Base-by-base conservation (phyloP, 2,329 filamentous ascomycete genomes). In the Phialocephala sp. region DNA sequence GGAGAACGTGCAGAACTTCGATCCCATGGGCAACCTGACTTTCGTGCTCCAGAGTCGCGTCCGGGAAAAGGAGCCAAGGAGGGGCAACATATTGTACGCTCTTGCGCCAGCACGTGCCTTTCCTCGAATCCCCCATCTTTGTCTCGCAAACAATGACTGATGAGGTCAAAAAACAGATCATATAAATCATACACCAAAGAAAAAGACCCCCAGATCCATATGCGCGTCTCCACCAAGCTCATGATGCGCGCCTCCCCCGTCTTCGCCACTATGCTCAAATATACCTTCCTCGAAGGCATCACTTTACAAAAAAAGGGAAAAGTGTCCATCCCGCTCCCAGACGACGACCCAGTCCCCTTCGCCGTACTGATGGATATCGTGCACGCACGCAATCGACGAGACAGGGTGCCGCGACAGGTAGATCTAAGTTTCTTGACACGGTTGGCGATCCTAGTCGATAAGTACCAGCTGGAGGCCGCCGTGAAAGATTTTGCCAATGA, bases 371-470 rank as follows among this genome's bases (percentile, higher is more conserved):
- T 66, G 61, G 52, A 64, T 41, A 59, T 64, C 9, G 32, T 66
- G 9, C 65, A 66, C 54, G 61, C 54, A 1, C 32, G 55, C 1
- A 5, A 9, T 22, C 55, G 36, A 5, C 59, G 57, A 18, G 54
- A 35, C 15, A 35, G 41, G 11, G 64, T 79, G 5, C 73, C 72
- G 2, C 32, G 63, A 27, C 57, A 47, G 18, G 32, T 79, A 11
- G 64, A 60, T 9, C 73, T 77, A 18, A 8, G 43, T 0, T 66
- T 73, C 22, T 68, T 79, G 6, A 69, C 76, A 6, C 66, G 68
- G 12, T 47, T 79, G n/a, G 73, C 76, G 1, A 65, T 71, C 0
- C 57, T 76, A 4, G 72, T 72, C 27, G 69, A 74, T 41, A 74
- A 76, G 35, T 79, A 77, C 36, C 36, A 55, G 27, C 52, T 71